Conservation (phyloP, 495 filamentous ascomycete species). For the Talaromyces trachyspermus region DNA sequence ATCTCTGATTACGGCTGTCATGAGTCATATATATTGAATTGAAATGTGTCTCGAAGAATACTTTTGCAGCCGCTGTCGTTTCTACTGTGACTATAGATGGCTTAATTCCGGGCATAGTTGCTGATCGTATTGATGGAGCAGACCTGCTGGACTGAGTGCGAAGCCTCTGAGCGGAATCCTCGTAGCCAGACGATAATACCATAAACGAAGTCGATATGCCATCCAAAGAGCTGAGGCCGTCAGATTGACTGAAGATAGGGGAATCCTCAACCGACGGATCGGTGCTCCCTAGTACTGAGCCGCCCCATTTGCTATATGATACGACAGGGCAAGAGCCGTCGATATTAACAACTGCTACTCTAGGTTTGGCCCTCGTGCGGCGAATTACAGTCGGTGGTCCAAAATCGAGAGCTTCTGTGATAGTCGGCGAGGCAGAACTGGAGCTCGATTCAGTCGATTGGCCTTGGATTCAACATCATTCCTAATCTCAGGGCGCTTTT, state of each 20-base stretch:
- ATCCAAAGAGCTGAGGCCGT: conserved; percentile 3
- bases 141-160: background rate
- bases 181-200: background rate
- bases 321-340: conserved; percentile 13
- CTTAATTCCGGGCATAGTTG: background rate
- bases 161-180: background rate
- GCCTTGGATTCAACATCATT: conserved; percentile 7
- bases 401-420: conserved; percentile 45
- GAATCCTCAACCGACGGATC: conserved; percentile 26
- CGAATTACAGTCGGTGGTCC: conserved; percentile 49
- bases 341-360: conserved; percentile 31
- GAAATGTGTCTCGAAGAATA: conserved; percentile 81
- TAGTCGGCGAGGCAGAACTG: conserved; percentile 33
- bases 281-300: conserved; percentile 31
- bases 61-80: conserved; percentile 68
- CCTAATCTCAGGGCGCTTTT: background rate
- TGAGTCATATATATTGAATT: conserved; percentile 49
- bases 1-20: conserved; percentile 58
- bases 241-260: conserved; percentile 7
- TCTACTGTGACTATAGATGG: conserved; percentile 75
- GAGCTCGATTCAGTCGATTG: conserved; percentile 14
- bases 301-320: conserved; percentile 16
- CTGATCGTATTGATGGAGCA: background rate
- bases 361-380: conserved; percentile 34
- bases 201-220: conserved; percentile 6